phyloP scores from a whole-genome alignment of 768 basidiomycete genomes.

The Kwoniella dendrophila region DNA sequence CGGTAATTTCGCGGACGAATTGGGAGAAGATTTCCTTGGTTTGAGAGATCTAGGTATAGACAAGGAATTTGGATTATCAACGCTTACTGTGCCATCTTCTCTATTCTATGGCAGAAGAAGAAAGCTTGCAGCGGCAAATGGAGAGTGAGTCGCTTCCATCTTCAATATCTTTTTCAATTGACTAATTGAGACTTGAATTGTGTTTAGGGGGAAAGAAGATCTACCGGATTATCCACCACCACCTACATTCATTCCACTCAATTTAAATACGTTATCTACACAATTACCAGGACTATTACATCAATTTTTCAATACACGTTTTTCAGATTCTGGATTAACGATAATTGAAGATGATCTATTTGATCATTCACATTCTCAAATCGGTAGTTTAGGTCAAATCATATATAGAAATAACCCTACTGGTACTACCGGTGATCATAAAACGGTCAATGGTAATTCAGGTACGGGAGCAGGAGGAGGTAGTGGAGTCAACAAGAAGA shows the following conservation, averaged over 20 bases:
- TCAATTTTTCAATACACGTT: constrained; percentile 63
- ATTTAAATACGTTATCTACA: constrained; percentile 65
- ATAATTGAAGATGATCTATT: constrained; percentile 44
- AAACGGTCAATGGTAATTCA: background rate
- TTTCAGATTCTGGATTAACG: constrained; percentile 37
- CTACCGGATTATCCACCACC: constrained; percentile 79
- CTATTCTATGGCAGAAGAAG: constrained; percentile 60
- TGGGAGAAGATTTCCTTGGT: constrained; percentile 93
- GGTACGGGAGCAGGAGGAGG: background rate
- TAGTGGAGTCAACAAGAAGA: constrained; percentile 19
- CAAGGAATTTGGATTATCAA: constrained; percentile 75
- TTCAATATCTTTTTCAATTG: background rate
- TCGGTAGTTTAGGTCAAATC: constrained; percentile 51
- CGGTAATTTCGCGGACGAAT: constrained; percentile 81
- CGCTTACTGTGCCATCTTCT: constrained; percentile 69
- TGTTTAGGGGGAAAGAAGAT: constrained; percentile 27
- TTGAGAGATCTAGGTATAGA: constrained; percentile 85
- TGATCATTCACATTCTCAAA: constrained; percentile 38
- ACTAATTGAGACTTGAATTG: background rate
- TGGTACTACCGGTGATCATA: background rate
- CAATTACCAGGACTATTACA: constrained; percentile 81
- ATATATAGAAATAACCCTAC: constrained; percentile 26
- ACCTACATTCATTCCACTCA: constrained; percentile 74
- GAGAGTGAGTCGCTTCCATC: constrained; percentile 26
- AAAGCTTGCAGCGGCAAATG: constrained; percentile 21